These are phyloP conservation scores for Xylogone sp. DNA, from an alignment of 2,329 filamentous ascomycete species.

Conservation along the genomic window DNA sequence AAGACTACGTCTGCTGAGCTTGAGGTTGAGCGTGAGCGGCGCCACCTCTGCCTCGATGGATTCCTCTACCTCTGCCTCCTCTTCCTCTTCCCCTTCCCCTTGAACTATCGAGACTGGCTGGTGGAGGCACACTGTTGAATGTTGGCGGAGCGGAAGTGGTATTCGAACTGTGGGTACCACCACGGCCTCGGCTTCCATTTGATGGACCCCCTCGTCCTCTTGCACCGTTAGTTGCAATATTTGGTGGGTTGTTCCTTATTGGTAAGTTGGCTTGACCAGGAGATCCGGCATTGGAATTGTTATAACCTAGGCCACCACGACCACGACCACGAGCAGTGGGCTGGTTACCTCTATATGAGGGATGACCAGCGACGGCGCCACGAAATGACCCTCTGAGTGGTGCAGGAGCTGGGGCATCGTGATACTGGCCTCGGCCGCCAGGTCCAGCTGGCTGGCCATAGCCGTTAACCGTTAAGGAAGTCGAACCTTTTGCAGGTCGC, in stretches of 20 bases:
- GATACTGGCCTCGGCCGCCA: constrained; percentile 58
- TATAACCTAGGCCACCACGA: constrained; percentile 29
- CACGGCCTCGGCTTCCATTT: constrained; percentile 16
- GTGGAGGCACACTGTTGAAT: constrained; percentile 59
- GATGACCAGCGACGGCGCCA: constrained; percentile 47
- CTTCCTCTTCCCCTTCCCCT: constrained; percentile 29
- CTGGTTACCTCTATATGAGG: constrained; percentile 18
- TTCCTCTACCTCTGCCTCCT: constrained; percentile 13
- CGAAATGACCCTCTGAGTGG: constrained; percentile 56
- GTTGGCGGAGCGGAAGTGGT: constrained; percentile 6
- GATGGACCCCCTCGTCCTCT: constrained; percentile 12
- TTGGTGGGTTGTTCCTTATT: not conserved
- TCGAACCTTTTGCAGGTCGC: constrained; percentile 41
- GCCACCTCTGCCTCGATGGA: constrained; percentile 11
- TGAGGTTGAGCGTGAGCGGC: constrained; percentile 6
- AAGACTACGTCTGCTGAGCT: not conserved
- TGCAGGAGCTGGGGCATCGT: constrained; percentile 50
- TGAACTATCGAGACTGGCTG: constrained; percentile 46
- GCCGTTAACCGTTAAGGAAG: constrained; percentile 47
- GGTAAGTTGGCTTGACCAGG: not conserved
- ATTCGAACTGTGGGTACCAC: constrained; percentile 7
- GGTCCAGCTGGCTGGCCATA: constrained; percentile 52
- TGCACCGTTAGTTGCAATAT: constrained; percentile 5
- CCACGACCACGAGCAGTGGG: constrained; percentile 28
- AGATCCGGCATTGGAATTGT: not conserved